Conservation (phyloP, 495 filamentous ascomycete species). For the Neurospora hispaniola region DNA sequence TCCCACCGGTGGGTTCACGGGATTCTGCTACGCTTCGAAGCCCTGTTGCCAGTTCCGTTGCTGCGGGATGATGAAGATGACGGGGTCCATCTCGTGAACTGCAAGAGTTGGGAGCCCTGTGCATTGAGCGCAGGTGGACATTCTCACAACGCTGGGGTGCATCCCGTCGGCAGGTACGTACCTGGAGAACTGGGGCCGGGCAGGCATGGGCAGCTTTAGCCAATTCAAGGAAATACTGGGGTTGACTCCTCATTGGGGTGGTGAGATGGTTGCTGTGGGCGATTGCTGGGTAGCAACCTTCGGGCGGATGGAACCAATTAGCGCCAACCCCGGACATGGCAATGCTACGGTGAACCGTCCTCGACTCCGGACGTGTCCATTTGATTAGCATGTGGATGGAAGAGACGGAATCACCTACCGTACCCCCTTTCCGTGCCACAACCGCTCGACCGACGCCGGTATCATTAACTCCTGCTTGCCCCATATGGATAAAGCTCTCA, state of each 20-base stretch:
- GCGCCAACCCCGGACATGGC: not conserved
- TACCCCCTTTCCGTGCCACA: not conserved
- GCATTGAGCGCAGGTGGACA: not conserved
- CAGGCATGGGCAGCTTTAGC: not conserved
- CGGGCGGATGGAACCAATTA: conserved; percentile 24
- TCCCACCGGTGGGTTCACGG: not conserved
- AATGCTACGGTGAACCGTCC: not conserved
- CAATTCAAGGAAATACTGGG: not conserved
- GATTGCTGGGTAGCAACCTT: conserved; percentile 5
- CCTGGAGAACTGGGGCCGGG: not conserved
- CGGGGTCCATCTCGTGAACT: not conserved
- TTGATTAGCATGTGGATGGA: conserved; percentile 1
- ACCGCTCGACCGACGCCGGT: not conserved
- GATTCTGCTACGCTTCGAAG: not conserved
- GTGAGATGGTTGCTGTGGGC: conserved; percentile 8
- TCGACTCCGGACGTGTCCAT: conserved; percentile 2
- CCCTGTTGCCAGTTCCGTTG: not conserved
- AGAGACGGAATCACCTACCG: not conserved
- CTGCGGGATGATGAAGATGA: not conserved
- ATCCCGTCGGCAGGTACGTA: not conserved
- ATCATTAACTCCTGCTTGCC: not conserved
- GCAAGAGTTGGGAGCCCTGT: not conserved
- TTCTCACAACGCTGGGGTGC: not conserved
- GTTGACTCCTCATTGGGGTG: not conserved
- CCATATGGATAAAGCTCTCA: not conserved